Base-by-base conservation (phyloP, 169 alveolate species). In the Theileria orientalis region DNA sequence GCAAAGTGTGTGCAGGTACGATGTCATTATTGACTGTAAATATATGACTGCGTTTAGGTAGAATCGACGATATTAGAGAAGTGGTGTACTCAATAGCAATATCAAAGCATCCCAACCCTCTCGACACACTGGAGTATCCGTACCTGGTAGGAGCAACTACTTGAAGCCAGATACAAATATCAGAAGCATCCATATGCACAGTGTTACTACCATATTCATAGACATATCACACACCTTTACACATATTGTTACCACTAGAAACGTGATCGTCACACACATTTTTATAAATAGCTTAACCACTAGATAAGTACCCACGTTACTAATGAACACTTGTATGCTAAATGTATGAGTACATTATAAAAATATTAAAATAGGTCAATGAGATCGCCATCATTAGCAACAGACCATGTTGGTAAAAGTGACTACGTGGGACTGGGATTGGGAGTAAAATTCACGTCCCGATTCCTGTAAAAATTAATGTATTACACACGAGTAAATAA, bases 81-180 rank as follows among this genome's bases (percentile, higher is more conserved):
- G 96, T 94, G 25, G 87, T 90, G 11, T 94, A 94, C 77, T 86
- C 96, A 0, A 87, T 94, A 33, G 94, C 97, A 7, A 60, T 94
- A 54, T 84, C 96, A 23, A 83, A 75, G 64, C 97, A 93, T 54
- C 96, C 97, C 3, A 74, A 79, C 72, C 92, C 63, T 52, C 56
- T 41, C 35, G 93, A 83, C 21, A 83, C 83, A 11, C 63, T 88
- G 30, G 77, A 85, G 27, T 89, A 89, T 52, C 94, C 94, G 9
- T 89, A 89, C 75, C 74, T 90, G 68, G 85, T 83, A 9, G 0
- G 77, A 37, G 5, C 59, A 5, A 23, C 23, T 9, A 35, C 14
- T n/a, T n/a, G n/a, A n/a, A n/a, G n/a, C n/a, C n/a, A n/a, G n/a
- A n/a, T n/a, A n/a, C n/a, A n/a, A n/a, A n/a, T n/a, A n/a, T n/a